Conservation (phyloP, 441 rosid genomes). For the Sinapis alba region DNA sequence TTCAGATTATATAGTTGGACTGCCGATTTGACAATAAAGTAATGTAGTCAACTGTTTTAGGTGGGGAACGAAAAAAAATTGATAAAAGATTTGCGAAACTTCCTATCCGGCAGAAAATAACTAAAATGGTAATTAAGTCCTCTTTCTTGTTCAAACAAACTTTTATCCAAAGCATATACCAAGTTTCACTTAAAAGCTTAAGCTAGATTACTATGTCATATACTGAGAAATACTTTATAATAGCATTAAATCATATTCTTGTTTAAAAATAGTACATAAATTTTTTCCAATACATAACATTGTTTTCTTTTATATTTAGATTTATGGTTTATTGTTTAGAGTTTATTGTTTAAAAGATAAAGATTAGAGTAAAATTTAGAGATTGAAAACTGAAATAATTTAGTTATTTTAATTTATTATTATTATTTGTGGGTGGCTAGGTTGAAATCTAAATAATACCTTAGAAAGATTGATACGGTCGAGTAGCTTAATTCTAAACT, state of each 20-base stretch:
- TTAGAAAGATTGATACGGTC: background rate
- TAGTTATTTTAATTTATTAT: background rate
- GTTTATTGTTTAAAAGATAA: no score
- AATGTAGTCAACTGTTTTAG: background rate
- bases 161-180: background rate
- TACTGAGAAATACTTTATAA: background rate
- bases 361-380: background rate
- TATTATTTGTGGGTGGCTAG: background rate
- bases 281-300: background rate
- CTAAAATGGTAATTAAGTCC: background rate
- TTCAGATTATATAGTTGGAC: background rate
- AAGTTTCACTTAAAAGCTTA: background rate
- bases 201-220: background rate
- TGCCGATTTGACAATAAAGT: background rate
- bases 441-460: background rate
- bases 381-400: background rate
- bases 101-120: background rate
- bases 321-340: background rate
- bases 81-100: background rate
- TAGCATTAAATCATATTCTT: background rate
- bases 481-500: no score
- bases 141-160: background rate
- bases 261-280: background rate
- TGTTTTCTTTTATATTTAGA: background rate
- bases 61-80: background rate